Base-by-base conservation (phyloP, 306 rosid genomes). In the Trifolium fragiferum region DNA sequence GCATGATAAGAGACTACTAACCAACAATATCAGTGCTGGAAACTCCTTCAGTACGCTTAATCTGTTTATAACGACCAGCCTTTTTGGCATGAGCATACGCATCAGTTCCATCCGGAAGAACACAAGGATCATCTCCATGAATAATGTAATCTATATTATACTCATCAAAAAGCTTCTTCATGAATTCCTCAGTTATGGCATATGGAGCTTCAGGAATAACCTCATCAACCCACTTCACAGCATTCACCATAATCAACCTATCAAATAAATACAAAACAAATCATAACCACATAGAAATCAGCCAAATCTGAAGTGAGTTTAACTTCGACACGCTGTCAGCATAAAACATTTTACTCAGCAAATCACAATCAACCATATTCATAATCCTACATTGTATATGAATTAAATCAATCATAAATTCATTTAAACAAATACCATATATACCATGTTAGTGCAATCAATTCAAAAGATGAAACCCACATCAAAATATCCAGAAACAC, bases 21-120 rank as follows among this genome's bases (percentile, higher is more conserved):
- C 98, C 98, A 87, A 93, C 97, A 79, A 93, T 93, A 75, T 93
- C 97, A 44, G 98, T 91, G 84, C 98, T 93, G 62, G 99, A 95
- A 65, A 95, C 99, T 21, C 99, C 99, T 86, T 95, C 99, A 11
- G 99, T 95, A 68, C 99, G 98, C 76, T 95, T 95, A 65, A 95
- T 95, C 82, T 95, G 99, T 77, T 92, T 95, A 86, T 92, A 95
- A 37, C 99, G 97, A 4, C 99, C 97, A 70, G 89, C 99, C 80
- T 76, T 89, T 74, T 95, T 95, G 16, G 99, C 99, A 82, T 83
- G 88, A 44, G 90, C 90, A 66, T 95, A 95, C 51, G 99, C 99
- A 85, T 95, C 99, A 54, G 98, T 90, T 69, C 99, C 99, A 81
- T 95, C 99, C 0, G 99, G 97, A 76, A 95, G 99, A 77, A 95